Evolutionary conservation across 2,329 filamentous ascomycete genomes (phyloP).

Genomic region (Claviceps cyperi): DNA sequence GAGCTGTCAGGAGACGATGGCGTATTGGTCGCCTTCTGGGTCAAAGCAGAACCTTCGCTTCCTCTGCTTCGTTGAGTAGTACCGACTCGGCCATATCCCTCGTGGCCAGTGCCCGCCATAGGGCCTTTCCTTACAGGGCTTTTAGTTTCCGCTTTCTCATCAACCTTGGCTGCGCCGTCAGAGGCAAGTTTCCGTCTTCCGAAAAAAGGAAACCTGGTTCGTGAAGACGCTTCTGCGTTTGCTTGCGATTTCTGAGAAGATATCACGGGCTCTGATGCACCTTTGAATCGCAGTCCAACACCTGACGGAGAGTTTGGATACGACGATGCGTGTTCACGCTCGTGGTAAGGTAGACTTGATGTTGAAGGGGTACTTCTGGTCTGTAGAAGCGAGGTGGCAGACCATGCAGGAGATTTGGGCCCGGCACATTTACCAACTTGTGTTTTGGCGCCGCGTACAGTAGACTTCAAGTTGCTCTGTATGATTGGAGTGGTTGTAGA

Average conservation of each 20-base stretch:
- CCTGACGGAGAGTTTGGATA: constrained; percentile 7
- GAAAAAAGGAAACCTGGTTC: constrained; percentile 64
- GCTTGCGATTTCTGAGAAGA: constrained; percentile 36
- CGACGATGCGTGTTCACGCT: constrained; percentile 7
- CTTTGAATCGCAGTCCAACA: constrained; percentile 10
- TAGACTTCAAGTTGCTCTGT: constrained; percentile 38
- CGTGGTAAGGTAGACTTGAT: constrained; percentile 14
- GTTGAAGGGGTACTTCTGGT: constrained; percentile 17
- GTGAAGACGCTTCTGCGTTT: constrained; percentile 37
- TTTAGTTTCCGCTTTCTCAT: constrained; percentile 26
- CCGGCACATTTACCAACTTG: constrained; percentile 25
- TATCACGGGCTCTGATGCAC: constrained; percentile 9
- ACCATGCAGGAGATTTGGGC: constrained; percentile 20
- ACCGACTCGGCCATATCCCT: constrained; percentile 61
- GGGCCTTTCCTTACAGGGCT: constrained; percentile 53
- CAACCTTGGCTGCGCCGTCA: constrained; percentile 33
- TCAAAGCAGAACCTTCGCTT: constrained; percentile 34
- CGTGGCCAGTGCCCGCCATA: constrained; percentile 83
- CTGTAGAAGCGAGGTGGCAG: constrained; percentile 19
- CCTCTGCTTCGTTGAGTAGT: constrained; percentile 48
- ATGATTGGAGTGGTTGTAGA: constrained; percentile 39
- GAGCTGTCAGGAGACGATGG: constrained; percentile 38
- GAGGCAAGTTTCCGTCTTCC: constrained; percentile 52
- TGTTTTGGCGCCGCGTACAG: constrained; percentile 26
- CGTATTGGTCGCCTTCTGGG: constrained; percentile 28